These are phyloP conservation scores for Salvia splendens DNA, from an alignment of 257 asterid species.

Conservation along the genomic window DNA sequence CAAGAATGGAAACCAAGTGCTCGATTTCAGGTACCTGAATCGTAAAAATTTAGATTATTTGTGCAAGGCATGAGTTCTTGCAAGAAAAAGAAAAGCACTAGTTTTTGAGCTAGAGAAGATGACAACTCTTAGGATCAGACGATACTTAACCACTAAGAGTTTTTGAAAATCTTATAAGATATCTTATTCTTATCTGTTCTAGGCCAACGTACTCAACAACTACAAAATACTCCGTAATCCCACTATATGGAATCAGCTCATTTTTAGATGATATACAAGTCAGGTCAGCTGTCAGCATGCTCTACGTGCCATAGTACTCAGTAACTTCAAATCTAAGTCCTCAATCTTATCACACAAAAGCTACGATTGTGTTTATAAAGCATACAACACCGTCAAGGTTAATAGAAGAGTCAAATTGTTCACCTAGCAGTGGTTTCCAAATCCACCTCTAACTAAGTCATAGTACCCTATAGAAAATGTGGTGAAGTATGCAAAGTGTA, in stretches of 20 bases:
- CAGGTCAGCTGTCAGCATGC: conserved; percentile 13
- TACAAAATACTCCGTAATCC: not conserved
- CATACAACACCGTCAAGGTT: not conserved
- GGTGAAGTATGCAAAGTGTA: not conserved
- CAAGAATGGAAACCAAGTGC: conserved; percentile 64
- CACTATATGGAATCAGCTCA: not conserved
- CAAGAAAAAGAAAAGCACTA: not conserved
- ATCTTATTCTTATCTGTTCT: not conserved
- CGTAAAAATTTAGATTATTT: conserved; percentile 7
- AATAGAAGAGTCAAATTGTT: not conserved
- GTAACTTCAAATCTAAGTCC: not conserved
- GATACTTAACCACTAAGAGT: not conserved
- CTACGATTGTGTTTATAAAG: not conserved
- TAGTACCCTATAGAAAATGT: not conserved
- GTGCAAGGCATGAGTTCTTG: conserved; percentile 11
- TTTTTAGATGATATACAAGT: not conserved
- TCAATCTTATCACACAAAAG: not conserved
- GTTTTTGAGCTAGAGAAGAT: not conserved
- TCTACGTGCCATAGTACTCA: not conserved
- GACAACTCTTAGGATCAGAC: not conserved
- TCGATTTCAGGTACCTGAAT: conserved; percentile 71
- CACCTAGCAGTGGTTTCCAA: conserved; percentile 4
- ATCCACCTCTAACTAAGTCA: conserved; percentile 7
- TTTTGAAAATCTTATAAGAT: not conserved
- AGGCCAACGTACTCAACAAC: not conserved